Conservation (phyloP, 2,329 filamentous ascomycete genomes). For the Colletotrichum sojae region DNA sequence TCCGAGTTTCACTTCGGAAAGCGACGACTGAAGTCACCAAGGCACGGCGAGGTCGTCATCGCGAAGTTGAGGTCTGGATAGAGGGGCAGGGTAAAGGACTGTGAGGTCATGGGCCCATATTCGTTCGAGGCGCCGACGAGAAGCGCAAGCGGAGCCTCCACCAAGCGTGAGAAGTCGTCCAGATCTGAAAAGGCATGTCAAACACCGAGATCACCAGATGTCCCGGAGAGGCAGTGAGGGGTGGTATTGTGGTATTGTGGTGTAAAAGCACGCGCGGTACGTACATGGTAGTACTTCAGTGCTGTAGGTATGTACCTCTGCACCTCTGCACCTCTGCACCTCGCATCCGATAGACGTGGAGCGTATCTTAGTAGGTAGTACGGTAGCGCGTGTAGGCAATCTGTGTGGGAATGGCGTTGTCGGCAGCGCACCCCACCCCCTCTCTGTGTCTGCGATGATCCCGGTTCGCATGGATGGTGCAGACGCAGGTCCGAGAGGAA, state of each 20-base stretch:
- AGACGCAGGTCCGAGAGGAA: constrained; percentile 61
- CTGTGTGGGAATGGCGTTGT: constrained; percentile 10
- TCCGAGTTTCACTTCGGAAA: neutral
- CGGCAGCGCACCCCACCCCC: constrained; percentile 27
- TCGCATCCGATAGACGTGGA: neutral
- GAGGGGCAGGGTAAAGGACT: neutral
- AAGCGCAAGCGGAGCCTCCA: constrained; percentile 2
- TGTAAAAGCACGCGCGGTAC: constrained; percentile 1
- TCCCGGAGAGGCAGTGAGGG: constrained; percentile 15
- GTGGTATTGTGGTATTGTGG: constrained; percentile 11
- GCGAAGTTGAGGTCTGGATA: constrained; percentile 7
- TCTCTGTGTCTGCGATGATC: constrained; percentile 29
- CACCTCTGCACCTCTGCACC: too few relatives aligned
- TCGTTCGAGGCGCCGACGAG: constrained; percentile 20
- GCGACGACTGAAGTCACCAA: neutral
- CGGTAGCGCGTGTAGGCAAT: neutral
- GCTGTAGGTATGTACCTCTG: neutral
- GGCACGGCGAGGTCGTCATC: constrained; percentile 5
- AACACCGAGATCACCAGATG: constrained; percentile 19
- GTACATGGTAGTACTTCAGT: neutral
- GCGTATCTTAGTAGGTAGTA: neutral
- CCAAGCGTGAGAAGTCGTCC: neutral
- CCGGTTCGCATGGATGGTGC: constrained; percentile 46
- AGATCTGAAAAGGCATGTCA: constrained; percentile 12
- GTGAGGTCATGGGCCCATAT: constrained; percentile 14